Conservation (phyloP, 495 filamentous ascomycete species). For the Hyaloscypha variabilis region DNA sequence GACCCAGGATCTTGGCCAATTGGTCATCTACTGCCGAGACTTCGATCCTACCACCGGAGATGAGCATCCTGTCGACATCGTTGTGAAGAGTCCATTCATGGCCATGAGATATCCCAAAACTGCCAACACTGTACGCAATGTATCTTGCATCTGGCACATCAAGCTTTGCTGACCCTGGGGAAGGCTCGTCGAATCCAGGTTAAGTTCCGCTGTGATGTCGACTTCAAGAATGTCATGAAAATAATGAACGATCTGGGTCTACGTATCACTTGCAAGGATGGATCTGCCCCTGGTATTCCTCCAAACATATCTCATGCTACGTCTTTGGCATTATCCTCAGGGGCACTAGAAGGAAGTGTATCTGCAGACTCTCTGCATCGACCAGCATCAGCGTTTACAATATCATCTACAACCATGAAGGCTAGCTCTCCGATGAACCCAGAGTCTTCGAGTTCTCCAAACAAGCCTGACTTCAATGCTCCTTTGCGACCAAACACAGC, state of each 20-base stretch:
- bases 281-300: neutral
- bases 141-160: neutral
- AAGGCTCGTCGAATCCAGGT: constrained; percentile 50
- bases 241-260: constrained; percentile 37
- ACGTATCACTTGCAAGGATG: constrained; percentile 24
- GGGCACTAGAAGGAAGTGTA: neutral
- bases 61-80: constrained; percentile 32
- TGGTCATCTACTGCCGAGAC: constrained; percentile 13
- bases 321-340: neutral
- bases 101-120: constrained; percentile 37
- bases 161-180: constrained; percentile 6
- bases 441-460: neutral
- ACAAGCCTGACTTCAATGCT: constrained; percentile 25
- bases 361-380: neutral
- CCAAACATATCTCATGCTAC: constrained; percentile 5
- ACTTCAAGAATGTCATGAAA: constrained; percentile 37
- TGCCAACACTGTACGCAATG: constrained; percentile 28
- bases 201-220: constrained; percentile 39
- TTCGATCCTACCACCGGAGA: constrained; percentile 24
- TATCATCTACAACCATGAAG: neutral
- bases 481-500: constrained; percentile 15
- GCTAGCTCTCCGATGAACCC: too few species aligned
- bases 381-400: neutral
- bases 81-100: constrained; percentile 35
- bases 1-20: constrained; percentile 27